phyloP scores from a whole-genome alignment of 352 stramenopile species.

The Globisporangium uncinulatum region DNA sequence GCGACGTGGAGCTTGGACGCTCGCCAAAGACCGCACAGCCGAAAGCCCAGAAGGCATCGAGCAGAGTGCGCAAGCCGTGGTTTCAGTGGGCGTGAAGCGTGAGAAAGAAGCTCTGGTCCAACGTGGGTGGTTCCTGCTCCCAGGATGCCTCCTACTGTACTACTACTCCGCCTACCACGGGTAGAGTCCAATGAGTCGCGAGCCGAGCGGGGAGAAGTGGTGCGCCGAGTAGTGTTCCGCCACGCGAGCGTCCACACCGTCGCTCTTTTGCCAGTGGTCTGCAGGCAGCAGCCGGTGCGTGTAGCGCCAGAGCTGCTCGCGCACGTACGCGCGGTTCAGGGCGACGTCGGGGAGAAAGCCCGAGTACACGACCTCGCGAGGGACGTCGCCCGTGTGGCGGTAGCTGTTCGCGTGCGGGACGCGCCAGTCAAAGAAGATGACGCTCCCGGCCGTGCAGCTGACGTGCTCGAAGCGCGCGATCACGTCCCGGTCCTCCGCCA shows the following conservation, averaged over 20 bases:
- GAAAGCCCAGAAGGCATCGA: neutral
- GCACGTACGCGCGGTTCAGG: slow-evolving; percentile 67
- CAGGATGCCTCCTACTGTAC: neutral
- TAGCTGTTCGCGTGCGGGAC: slow-evolving; percentile 87
- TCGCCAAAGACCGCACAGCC: neutral
- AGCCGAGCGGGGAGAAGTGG: slow-evolving; percentile 56
- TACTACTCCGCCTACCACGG: slow-evolving; percentile 33
- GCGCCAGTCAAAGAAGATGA: slow-evolving; percentile 87
- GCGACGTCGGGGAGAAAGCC: slow-evolving; percentile 70
- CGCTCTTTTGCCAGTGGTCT: slow-evolving; percentile 75
- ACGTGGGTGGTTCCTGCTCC: too few relatives aligned
- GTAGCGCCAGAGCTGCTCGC: slow-evolving; percentile 75
- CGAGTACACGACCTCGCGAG: slow-evolving; percentile 82
- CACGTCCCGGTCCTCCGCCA: slow-evolving; percentile 73
- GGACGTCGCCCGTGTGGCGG: slow-evolving; percentile 45
- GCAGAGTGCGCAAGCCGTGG: neutral
- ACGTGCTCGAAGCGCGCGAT: slow-evolving; percentile 73
- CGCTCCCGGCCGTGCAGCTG: slow-evolving; percentile 51
- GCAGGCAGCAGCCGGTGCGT: slow-evolving; percentile 45
- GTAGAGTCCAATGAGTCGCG: slow-evolving; percentile 55
- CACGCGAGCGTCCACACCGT: slow-evolving; percentile 40
- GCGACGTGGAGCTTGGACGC: slow-evolving; percentile 8
- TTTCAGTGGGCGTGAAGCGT: neutral
- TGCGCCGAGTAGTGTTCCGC: slow-evolving; percentile 59
- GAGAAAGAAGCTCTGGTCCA: neutral